Base-by-base conservation (phyloP, 2,329 filamentous ascomycete species). In the Bipolaris gigantea region DNA sequence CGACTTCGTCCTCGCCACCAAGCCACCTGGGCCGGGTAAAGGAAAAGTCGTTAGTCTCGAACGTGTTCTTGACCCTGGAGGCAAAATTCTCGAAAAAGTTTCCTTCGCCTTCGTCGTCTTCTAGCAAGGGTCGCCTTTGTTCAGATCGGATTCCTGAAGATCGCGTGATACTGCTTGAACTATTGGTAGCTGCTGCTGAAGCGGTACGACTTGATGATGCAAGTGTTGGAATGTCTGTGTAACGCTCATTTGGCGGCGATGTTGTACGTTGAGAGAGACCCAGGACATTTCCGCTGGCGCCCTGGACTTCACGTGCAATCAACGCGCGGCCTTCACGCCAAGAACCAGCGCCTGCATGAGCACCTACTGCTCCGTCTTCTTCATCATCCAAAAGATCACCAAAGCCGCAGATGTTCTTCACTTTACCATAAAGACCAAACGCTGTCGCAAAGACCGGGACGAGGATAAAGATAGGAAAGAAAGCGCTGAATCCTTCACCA, bases 251-350 rank as follows among this genome's bases (percentile, higher is more conserved):
- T 2, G 62, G 62, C 5, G 61, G 59, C 8, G 56, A 59, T 0
- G 57, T 56, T 0, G 41, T 38, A 1, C 70, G 64, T n/a, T 60
- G 62, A 2, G 65, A 56, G 10, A 74, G 60, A 2, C 71, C 69
- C 0, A 76, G 62, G 3, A 63, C 60, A 38, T 72, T 71, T 63
- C 69, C 73, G 72, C 59, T 75, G 66, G 57, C 76, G 70, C 78
- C 45, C 69, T 83, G 63, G 64, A 82, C 75, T 70, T 97, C 94
- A 25, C 90, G 85, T 59, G 96, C 90, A 58, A 99, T 96, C 25
- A 99, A 82, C 45, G 92, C 89, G 46, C 91, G 84, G 3, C 94
- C 94, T 76, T 97, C 94, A 42, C 92, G 85, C 94, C 93, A 97
- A 1, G 88, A 88, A 1, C 90, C 90, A 0, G 87, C 86, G 13